Conservation (phyloP, 1,284 basidiomycete species). For the Volvariella volvacea region DNA sequence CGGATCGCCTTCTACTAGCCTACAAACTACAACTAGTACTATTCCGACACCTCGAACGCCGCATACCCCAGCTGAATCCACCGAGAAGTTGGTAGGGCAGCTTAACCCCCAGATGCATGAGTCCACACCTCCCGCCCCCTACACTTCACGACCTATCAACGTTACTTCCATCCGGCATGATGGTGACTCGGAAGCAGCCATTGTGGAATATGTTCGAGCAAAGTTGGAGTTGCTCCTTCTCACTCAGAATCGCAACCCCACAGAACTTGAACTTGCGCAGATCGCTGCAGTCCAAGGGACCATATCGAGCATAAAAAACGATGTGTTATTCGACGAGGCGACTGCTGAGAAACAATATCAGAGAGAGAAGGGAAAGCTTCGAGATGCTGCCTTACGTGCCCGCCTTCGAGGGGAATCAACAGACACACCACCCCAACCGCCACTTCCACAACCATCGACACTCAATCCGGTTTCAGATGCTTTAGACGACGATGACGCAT, state of each 20-base stretch:
- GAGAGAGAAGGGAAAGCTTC: constrained; percentile 47
- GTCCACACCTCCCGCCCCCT: constrained; percentile 7
- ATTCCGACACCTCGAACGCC: no score
- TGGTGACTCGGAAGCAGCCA: constrained; percentile 36
- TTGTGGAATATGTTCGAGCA: constrained; percentile 53
- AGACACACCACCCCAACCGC: background rate
- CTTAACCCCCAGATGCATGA: background rate
- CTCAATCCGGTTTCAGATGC: background rate
- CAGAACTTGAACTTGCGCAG: constrained; percentile 15
- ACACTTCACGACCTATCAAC: constrained; percentile 9
- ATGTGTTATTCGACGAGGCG: constrained; percentile 72
- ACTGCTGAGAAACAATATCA: constrained; percentile 62
- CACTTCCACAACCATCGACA: no score
- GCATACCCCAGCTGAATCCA: no score
- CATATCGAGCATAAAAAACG: constrained; percentile 49
- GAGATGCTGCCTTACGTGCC: constrained; percentile 44
- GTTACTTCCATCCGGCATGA: constrained; percentile 10
- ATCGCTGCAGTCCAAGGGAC: constrained; percentile 38
- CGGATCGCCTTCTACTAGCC: no score
- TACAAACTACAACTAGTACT: no score
- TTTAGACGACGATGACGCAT: constrained; percentile 44
- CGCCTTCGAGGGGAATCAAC: constrained; percentile 34
- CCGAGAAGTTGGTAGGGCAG: background rate
- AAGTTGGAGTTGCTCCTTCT: constrained; percentile 49
- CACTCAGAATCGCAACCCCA: constrained; percentile 17